Conservation (phyloP, 352 stramenopile genomes). For the Phytophthora nicotianae region DNA sequence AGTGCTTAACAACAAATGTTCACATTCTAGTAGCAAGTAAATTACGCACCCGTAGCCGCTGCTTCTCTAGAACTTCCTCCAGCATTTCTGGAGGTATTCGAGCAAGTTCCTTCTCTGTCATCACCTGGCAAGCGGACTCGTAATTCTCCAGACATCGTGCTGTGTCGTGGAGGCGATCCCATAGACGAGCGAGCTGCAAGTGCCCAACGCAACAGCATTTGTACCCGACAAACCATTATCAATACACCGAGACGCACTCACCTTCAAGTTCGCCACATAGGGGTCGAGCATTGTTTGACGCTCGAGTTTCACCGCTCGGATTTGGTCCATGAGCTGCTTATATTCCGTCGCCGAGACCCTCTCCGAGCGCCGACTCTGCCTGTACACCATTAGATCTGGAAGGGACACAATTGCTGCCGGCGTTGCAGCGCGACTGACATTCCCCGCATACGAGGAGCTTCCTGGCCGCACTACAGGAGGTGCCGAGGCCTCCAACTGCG, state of each 20-base stretch:
- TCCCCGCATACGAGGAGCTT: neutral
- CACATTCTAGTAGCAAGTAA: neutral
- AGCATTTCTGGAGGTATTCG: conserved; percentile 38
- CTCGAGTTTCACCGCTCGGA: conserved; percentile 46
- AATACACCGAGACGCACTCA: conserved; percentile 10
- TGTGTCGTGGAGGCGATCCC: conserved; percentile 54
- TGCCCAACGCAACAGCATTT: neutral
- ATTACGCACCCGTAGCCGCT: conserved; percentile 45
- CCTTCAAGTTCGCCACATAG: conserved; percentile 61
- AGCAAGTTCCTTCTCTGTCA: conserved; percentile 42
- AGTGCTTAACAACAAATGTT: neutral
- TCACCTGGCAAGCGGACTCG: conserved; percentile 41
- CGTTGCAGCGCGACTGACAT: conserved; percentile 10
- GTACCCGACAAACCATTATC: neutral
- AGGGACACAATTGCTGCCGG: conserved; percentile 18
- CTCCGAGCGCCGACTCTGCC: conserved; percentile 3
- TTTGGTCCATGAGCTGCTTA: conserved; percentile 50
- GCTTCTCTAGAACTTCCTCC: conserved; percentile 38
- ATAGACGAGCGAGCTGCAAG: conserved; percentile 59
- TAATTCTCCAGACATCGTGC: conserved; percentile 60
- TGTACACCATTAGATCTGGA: conserved; percentile 12
- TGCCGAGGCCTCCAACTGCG: conserved; percentile 28
- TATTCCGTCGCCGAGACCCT: conserved; percentile 29
- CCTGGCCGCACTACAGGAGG: conserved; percentile 21
- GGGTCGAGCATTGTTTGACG: conserved; percentile 49